These are phyloP conservation scores for Nidula niveotomentosa DNA, from an alignment of 1,284 basidiomycete species.

Conservation along the genomic window DNA sequence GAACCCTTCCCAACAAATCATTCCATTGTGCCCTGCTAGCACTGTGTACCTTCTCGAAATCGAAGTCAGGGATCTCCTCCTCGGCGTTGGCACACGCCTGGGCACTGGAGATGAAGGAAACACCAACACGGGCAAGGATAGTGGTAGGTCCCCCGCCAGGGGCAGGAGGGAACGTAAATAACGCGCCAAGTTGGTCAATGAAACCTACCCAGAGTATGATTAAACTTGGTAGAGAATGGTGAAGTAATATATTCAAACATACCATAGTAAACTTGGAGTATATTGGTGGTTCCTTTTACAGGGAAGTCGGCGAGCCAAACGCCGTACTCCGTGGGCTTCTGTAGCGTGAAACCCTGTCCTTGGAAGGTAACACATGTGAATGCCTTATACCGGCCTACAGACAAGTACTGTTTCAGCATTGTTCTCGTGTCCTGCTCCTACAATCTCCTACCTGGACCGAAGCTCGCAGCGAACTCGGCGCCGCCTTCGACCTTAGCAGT, in stretches of 20 bases:
- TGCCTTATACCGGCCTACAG: conserved; percentile 52
- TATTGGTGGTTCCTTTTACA: conserved; percentile 41
- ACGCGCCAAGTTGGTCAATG: conserved; percentile 43
- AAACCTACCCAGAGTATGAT: conserved; percentile 21
- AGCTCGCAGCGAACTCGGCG: conserved; percentile 43
- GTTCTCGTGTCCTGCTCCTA: conserved; percentile 1
- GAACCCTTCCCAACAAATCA: conserved; percentile 51
- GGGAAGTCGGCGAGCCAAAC: conserved; percentile 54
- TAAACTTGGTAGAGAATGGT: neutral
- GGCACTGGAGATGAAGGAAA: conserved; percentile 58
- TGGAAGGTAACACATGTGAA: conserved; percentile 63
- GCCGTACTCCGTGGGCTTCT: conserved; percentile 49
- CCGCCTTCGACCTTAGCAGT: conserved; percentile 43
- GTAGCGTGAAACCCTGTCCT: conserved; percentile 49
- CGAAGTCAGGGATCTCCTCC: conserved; percentile 58
- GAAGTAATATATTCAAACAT: neutral
- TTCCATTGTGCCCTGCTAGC: conserved; percentile 52
- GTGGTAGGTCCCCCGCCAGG: conserved; percentile 29
- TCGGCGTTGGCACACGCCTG: conserved; percentile 63
- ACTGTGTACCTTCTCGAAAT: conserved; percentile 46
- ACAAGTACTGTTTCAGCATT: neutral
- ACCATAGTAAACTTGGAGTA: conserved; percentile 51
- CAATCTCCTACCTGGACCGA: conserved; percentile 38
- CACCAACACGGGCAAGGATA: conserved; percentile 54
- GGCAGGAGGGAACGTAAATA: conserved; percentile 48